Conservation (phyloP, 257 asterid genomes). For the Cynanchum wilfordii region DNA sequence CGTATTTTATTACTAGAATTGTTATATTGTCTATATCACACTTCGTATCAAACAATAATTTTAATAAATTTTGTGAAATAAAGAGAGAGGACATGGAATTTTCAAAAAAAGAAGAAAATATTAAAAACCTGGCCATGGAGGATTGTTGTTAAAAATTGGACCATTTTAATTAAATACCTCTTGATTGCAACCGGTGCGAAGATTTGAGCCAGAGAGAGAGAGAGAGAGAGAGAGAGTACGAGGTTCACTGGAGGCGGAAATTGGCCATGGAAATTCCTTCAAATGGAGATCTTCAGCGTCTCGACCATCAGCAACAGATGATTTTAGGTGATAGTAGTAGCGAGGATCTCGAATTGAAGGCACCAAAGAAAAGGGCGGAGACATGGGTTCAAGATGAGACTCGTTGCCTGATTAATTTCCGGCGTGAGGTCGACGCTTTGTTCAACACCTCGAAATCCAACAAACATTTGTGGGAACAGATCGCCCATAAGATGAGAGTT, state of each 20-base stretch:
- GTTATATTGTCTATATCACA: too few species aligned
- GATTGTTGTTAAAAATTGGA: too few species aligned
- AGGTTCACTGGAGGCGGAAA: not conserved
- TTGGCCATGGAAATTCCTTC: slow-evolving; percentile 19
- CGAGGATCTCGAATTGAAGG: slow-evolving; percentile 39
- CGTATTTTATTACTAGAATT: too few species aligned
- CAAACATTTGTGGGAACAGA: slow-evolving; percentile 83
- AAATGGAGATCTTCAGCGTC: slow-evolving; percentile 11
- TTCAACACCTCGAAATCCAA: slow-evolving; percentile 86
- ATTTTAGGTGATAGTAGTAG: slow-evolving; percentile 43
- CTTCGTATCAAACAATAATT: too few species aligned
- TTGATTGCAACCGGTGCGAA: too few species aligned
- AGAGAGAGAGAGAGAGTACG: not conserved
- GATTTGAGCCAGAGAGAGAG: too few species aligned
- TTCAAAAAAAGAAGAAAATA: too few species aligned
- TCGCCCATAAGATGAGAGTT: slow-evolving; percentile 80
- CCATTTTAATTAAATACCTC: too few species aligned
- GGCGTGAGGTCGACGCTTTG: slow-evolving; percentile 60
- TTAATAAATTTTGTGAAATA: too few species aligned
- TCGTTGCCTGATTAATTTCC: slow-evolving; percentile 50
- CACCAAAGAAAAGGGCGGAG: slow-evolving; percentile 80
- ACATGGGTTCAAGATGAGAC: slow-evolving; percentile 91
- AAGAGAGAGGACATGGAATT: too few species aligned
- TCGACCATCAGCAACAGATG: slow-evolving; percentile 18
- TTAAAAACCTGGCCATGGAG: too few species aligned